Conservation (phyloP, 805 yeast genomes). For the Ascoidea asiatica region DNA sequence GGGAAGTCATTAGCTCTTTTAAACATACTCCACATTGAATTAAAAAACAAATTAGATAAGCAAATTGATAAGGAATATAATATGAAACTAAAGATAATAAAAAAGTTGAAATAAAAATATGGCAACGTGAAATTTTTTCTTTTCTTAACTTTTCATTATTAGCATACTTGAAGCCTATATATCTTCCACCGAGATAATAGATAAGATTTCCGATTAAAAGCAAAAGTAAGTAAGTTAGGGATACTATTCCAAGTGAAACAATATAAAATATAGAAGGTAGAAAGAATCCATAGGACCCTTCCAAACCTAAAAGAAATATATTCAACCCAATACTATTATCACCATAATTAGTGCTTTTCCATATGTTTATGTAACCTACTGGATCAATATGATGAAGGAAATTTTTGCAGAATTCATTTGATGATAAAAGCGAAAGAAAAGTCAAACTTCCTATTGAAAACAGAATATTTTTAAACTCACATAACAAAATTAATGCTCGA, state of each 20-base stretch:
- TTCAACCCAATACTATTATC: conserved; percentile 27
- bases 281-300: conserved; percentile 39
- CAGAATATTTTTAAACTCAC: conserved; percentile 17
- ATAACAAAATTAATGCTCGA: conserved; percentile 28
- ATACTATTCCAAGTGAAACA: conserved; percentile 30
- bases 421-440: conserved; percentile 25
- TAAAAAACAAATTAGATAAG: conserved; percentile 43
- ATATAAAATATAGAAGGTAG: conserved; percentile 44
- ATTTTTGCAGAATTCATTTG: conserved; percentile 21
- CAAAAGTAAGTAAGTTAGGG: conserved; percentile 19
- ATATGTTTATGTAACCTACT: conserved; percentile 31
- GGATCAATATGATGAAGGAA: conserved; percentile 38
- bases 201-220: conserved; percentile 8
- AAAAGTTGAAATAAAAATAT: conserved; percentile 20
- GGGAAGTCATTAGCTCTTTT: conserved; percentile 14
- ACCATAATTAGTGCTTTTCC: conserved; percentile 26
- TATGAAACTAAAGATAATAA: conserved; percentile 36
- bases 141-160: conserved; percentile 1
- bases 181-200: neutral
- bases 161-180: conserved; percentile 1
- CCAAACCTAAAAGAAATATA: conserved; percentile 55
- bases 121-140: conserved; percentile 14
- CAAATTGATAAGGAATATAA: conserved; percentile 74
- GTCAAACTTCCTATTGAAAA: conserved; percentile 17
- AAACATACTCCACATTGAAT: conserved; percentile 46